Conservation (phyloP, 371 early-diverging fungal genomes). For the Rhizopus delemar region DNA sequence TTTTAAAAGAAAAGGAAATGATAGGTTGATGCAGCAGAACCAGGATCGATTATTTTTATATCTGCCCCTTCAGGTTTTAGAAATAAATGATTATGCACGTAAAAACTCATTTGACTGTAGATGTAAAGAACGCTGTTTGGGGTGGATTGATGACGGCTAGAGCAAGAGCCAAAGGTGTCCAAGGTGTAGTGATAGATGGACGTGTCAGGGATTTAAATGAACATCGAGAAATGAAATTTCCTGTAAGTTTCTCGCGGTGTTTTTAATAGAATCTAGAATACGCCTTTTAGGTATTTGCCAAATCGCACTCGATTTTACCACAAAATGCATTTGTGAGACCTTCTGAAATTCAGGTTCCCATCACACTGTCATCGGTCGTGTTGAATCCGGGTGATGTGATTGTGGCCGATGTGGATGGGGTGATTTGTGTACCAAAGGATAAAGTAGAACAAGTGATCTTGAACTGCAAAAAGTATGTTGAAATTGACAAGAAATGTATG, state of each 20-base stretch:
- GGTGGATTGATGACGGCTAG: constrained; percentile 83
- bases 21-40: constrained; percentile 61
- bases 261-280: neutral
- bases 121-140: constrained; percentile 74
- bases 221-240: constrained; percentile 60
- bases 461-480: constrained; percentile 54
- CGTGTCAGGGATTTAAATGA: constrained; percentile 75
- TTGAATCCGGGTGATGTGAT: constrained; percentile 74
- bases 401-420: constrained; percentile 80
- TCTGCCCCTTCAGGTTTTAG: constrained; percentile 59
- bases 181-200: constrained; percentile 78
- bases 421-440: constrained; percentile 66
- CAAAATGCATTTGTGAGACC: constrained; percentile 70
- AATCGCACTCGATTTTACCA: constrained; percentile 66
- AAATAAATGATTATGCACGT: neutral
- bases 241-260: constrained; percentile 44
- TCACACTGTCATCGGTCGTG: constrained; percentile 56
- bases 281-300: constrained; percentile 59
- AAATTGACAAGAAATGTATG: constrained; percentile 72
- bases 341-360: constrained; percentile 61
- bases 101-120: constrained; percentile 21
- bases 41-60: constrained; percentile 66
- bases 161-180: constrained; percentile 60
- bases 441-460: constrained; percentile 56
- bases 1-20: constrained; percentile 5